These are phyloP conservation scores for Starmerella floricola DNA, from an alignment of 805 yeast species.

Conservation along the genomic window DNA sequence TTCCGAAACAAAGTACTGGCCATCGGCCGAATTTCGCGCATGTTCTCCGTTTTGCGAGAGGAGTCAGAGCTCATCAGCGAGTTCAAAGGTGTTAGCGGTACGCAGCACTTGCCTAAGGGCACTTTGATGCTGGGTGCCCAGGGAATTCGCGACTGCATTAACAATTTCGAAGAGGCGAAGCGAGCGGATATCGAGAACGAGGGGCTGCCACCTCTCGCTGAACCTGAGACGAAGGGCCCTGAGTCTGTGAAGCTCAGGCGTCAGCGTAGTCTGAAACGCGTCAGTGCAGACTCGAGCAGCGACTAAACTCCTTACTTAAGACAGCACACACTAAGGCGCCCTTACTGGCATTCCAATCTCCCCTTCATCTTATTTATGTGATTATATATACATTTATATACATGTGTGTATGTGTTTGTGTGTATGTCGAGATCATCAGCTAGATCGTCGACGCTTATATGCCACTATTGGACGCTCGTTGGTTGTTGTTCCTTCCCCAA, in stretches of 20 bases:
- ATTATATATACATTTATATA: too few relatives aligned
- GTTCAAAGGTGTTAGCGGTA: conserved; percentile 59
- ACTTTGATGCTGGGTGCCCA: conserved; percentile 72
- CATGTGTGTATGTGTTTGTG: too few relatives aligned
- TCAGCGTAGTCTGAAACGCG: conserved; percentile 23
- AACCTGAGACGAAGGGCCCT: conserved; percentile 29
- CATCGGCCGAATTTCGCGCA: conserved; percentile 87
- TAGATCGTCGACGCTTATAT: conserved; percentile 8
- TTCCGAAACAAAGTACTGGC: conserved; percentile 70
- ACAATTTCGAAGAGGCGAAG: conserved; percentile 72
- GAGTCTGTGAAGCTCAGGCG: conserved; percentile 36
- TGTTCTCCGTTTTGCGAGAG: conserved; percentile 79
- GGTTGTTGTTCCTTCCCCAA: conserved; percentile 6
- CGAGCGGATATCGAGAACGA: conserved; percentile 72
- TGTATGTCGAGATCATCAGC: too few relatives aligned
- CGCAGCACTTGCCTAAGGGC: conserved; percentile 70
- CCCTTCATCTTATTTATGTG: too few relatives aligned
- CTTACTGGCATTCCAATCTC: too few relatives aligned
- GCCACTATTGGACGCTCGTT: conserved; percentile 11
- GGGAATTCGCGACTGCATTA: conserved; percentile 57
- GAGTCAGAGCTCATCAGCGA: conserved; percentile 78
- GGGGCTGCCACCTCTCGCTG: conserved; percentile 60
- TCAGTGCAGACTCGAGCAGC: background rate
- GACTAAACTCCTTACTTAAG: too few relatives aligned
- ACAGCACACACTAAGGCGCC: too few relatives aligned